Base-by-base conservation (phyloP, 208 protist species). In the Herpetomonas tarakana region DNA sequence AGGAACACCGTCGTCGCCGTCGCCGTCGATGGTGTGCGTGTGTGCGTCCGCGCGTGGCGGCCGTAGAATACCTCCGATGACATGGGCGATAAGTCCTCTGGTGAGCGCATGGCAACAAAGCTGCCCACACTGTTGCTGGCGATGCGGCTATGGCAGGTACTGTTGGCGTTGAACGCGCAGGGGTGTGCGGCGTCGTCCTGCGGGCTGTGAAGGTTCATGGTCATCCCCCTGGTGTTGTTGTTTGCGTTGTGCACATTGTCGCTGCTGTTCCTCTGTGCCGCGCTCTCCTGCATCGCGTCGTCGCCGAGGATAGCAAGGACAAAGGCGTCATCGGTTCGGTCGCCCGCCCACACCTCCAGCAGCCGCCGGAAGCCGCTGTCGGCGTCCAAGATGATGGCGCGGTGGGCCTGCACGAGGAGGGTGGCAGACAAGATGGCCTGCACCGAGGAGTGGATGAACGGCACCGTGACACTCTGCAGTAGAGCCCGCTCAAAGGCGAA, bases 351-450 rank as follows among this genome's bases (percentile, higher is more conserved):
- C 19, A 65, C 65, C 21, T 86, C 79, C 24, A 92, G 76, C 67
- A 81, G 65, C n/a, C 76, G 68, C 24, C 65, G 62, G 44, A 88
- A 70, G 4, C 85, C 85, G 52, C 67, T 66, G n/a, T 66, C 51
- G 1, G 54, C 27, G 49, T 88, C 81, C 16, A 88, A 68, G 46
- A 92, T 70, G 52, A 92, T 53, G 24, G 41, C 29, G 44, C 78
- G 74, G 52, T 88, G 81, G 12, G 68, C 65, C 39, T 84, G 75
- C 27, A 82, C 59, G 25, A 92, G 57, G 12, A 92, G 69, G 21
- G 78, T 62, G 16, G 77, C 62, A 25, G 68, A 52, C 51, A 92
- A 26, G 9, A 58, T 53, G 46, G 56, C 69, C 0, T 59, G 70
- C 35, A 85, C 27, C n/a, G 64, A 62, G 16, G 47, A 21, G 53